Percentiles rank a stretch among this genome's conserved stretches.
Conservation (phyloP, 257 asterid genomes). For the Agastache rugosa region DNA sequence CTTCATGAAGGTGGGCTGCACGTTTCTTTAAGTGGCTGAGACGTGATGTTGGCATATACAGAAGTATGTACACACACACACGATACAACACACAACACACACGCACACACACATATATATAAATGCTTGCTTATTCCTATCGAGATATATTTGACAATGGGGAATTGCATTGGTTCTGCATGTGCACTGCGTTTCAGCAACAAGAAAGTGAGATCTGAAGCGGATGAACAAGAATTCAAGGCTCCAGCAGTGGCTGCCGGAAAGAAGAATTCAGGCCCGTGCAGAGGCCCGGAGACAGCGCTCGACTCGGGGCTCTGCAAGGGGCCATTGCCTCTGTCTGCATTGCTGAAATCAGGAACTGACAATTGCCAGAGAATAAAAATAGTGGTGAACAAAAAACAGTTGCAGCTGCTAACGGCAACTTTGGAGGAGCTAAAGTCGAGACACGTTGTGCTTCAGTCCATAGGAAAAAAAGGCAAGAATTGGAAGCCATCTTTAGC, state of each 20-base stretch:
- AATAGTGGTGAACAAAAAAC: conserved; percentile 59
- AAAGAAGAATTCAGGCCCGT: not conserved
- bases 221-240: conserved; percentile 28
- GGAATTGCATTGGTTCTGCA: conserved; percentile 44
- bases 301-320: not conserved
- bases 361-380: conserved; percentile 48
- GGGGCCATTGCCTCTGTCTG: conserved; percentile 28
- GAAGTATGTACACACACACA: not conserved
- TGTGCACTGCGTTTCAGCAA: conserved; percentile 20
- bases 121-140: not conserved
- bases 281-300: not conserved
- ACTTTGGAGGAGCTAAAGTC: conserved; percentile 41
- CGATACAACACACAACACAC: not conserved
- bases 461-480: conserved; percentile 21
- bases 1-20: conserved; percentile 41
- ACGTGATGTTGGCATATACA: conserved; percentile 22
- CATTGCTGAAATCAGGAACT: conserved; percentile 37
- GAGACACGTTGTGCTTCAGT: conserved; percentile 37
- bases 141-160: conserved; percentile 37
- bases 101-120: not conserved
- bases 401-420: conserved; percentile 52
- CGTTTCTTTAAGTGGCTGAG: conserved; percentile 31
- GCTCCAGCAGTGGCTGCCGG: conserved; percentile 16
- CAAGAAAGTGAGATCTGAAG: conserved; percentile 32
- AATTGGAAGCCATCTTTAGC: conserved; percentile 65